These are phyloP conservation scores for Pythium oligandrum DNA, from an alignment of 352 stramenopile species.

Conservation along the genomic window DNA sequence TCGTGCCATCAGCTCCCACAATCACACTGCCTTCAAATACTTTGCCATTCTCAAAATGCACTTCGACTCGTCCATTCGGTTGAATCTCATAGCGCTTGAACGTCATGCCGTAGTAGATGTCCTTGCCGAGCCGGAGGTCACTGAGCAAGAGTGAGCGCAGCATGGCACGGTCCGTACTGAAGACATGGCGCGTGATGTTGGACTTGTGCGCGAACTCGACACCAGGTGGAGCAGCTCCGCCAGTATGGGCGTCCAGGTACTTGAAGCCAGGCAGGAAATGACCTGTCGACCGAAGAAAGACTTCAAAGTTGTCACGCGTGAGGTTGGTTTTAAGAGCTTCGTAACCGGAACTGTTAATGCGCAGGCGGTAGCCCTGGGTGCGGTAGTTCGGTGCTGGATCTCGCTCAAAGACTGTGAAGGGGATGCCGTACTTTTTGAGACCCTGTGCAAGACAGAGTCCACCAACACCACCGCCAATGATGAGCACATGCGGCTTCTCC, in stretches of 20 bases:
- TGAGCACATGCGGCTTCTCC: constrained; percentile 6
- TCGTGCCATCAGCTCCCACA: constrained; percentile 54
- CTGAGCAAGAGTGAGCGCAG: constrained; percentile 20
- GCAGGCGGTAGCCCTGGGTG: constrained; percentile 53
- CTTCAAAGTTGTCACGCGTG: constrained; percentile 42
- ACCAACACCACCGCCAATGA: constrained; percentile 47
- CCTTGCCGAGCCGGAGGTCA: neutral
- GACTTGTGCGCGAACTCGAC: no score
- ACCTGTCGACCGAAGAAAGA: constrained; percentile 47
- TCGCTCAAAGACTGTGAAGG: constrained; percentile 63
- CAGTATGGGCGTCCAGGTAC: constrained; percentile 45
- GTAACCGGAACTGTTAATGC: constrained; percentile 41
- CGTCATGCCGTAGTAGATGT: constrained; percentile 8
- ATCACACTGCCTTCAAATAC: constrained; percentile 40
- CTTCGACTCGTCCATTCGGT: constrained; percentile 29
- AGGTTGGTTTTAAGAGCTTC: constrained; percentile 51
- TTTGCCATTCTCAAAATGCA: constrained; percentile 50
- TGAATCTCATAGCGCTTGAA: constrained; percentile 5
- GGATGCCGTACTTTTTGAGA: constrained; percentile 51
- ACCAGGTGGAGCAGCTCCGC: constrained; percentile 5
- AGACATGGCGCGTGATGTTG: constrained; percentile 3
- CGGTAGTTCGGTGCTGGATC: constrained; percentile 61
- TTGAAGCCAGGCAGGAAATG: constrained; percentile 48
- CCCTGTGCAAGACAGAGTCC: constrained; percentile 58
- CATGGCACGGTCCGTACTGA: constrained; percentile 21